These are phyloP conservation scores for Rhodotorula sp. DNA, from an alignment of 1,284 basidiomycete species.

Conservation along the genomic window DNA sequence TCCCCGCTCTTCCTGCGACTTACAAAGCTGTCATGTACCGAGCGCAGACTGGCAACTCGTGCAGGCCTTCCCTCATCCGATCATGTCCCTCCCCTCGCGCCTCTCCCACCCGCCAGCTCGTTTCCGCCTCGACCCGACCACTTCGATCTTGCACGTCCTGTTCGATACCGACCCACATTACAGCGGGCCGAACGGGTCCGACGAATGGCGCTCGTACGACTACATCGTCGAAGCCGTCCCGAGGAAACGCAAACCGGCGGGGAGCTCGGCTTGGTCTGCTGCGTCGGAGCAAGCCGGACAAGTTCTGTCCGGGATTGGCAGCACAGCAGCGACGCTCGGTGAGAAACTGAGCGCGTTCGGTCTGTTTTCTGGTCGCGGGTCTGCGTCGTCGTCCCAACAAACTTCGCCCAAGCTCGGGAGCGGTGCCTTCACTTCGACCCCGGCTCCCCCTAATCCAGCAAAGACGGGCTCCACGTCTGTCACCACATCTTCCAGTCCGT, in stretches of 20 bases:
- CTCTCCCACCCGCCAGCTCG: conserved; percentile 38
- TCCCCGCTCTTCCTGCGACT: not conserved
- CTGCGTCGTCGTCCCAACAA: not conserved
- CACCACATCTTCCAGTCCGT: no score
- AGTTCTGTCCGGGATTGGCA: conserved; percentile 3
- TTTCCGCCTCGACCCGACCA: conserved; percentile 39
- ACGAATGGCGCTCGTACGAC: conserved; percentile 24
- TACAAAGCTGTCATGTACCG: not conserved
- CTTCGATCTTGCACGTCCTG: conserved; percentile 36
- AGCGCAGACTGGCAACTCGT: conserved; percentile 13
- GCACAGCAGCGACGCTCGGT: conserved; percentile 7
- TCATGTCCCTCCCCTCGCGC: conserved; percentile 24
- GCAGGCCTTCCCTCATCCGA: conserved; percentile 30
- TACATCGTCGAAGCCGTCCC: conserved; percentile 30
- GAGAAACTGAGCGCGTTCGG: conserved; percentile 10
- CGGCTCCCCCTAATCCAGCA: no score
- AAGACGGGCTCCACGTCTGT: no score
- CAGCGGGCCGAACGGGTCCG: conserved; percentile 16
- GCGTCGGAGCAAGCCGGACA: not conserved
- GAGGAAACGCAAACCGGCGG: conserved; percentile 1
- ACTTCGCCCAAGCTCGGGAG: not conserved
- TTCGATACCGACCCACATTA: conserved; percentile 38
- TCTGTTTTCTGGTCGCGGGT: not conserved
- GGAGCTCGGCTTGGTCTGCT: not conserved
- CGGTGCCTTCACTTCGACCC: no score